phyloP scores from a whole-genome alignment of 257 asterid genomes.

The Pogostemon cablin region DNA sequence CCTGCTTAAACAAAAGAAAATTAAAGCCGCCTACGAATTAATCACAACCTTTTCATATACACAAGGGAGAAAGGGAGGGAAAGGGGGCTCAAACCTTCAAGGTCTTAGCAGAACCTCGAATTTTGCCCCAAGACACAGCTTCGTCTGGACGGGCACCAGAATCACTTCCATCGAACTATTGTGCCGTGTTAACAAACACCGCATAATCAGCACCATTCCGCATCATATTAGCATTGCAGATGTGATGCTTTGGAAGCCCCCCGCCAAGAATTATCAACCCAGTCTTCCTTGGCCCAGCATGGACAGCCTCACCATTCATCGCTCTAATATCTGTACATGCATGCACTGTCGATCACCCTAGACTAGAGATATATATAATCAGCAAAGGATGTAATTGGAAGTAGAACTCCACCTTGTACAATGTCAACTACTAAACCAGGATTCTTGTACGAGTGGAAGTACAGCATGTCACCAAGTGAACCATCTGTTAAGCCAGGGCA shows the following conservation, averaged over 20 bases:
- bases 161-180: constrained; percentile 96
- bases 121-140: constrained; percentile 99
- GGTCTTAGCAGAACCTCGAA: constrained; percentile 88
- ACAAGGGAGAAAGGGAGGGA: no score
- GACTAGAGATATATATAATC: neutral
- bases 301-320: constrained; percentile 86
- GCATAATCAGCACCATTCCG: constrained; percentile 95
- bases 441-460: constrained; percentile 77
- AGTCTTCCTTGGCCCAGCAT: constrained; percentile 74
- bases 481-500: constrained; percentile 97
- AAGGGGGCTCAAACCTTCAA: constrained; percentile 58
- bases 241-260: constrained; percentile 96
- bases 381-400: constrained; percentile 24
- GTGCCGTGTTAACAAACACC: constrained; percentile 85
- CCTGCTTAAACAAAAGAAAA: constrained; percentile 46
- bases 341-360: constrained; percentile 10
- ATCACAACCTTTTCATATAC: neutral
- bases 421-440: constrained; percentile 86
- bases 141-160: constrained; percentile 98
- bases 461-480: constrained; percentile 92
- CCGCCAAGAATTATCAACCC: constrained; percentile 93
- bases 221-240: constrained; percentile 97
- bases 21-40: neutral
- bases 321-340: constrained; percentile 73
- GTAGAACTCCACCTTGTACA: constrained; percentile 64